Evolutionary conservation across 1,139 yeast species (phyloP).

Genomic region (Debaryomyces sp.): DNA sequence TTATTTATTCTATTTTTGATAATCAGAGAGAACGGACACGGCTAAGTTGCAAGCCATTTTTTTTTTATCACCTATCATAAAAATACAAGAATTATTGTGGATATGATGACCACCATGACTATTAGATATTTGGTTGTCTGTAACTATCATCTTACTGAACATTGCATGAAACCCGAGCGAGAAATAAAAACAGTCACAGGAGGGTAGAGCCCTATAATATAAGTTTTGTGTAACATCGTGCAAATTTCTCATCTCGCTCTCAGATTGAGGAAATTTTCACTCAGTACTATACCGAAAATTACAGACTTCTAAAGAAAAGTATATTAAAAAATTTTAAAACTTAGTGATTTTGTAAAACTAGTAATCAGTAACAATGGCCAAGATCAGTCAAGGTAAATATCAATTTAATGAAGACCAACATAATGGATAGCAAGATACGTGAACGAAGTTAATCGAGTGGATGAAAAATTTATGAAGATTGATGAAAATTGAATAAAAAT

Average conservation of each 20-base stretch:
- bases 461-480: background rate
- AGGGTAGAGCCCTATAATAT: slow-evolving; percentile 26
- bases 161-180: too few species aligned
- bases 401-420: slow-evolving; percentile 7
- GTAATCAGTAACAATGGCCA: slow-evolving; percentile 52
- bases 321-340: slow-evolving; percentile 9
- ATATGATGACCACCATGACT: background rate
- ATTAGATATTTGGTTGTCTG: background rate
- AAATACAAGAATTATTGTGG: too few species aligned
- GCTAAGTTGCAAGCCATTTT: too few species aligned
- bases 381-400: slow-evolving; percentile 62
- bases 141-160: too few species aligned
- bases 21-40: background rate
- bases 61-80: background rate
- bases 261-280: slow-evolving; percentile 15
- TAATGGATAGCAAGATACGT: slow-evolving; percentile 1
- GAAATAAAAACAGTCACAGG: slow-evolving; percentile 3
- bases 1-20: slow-evolving; percentile 12
- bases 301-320: slow-evolving; percentile 7
- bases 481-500: background rate
- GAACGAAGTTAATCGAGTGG: background rate
- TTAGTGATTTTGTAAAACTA: slow-evolving; percentile 9
- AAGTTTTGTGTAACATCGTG: slow-evolving; percentile 8
- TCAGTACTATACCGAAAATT: slow-evolving; percentile 7
- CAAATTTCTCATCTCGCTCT: slow-evolving; percentile 3